Base-by-base conservation (phyloP, 306 rosid species). In the Arachis hypogaea region DNA sequence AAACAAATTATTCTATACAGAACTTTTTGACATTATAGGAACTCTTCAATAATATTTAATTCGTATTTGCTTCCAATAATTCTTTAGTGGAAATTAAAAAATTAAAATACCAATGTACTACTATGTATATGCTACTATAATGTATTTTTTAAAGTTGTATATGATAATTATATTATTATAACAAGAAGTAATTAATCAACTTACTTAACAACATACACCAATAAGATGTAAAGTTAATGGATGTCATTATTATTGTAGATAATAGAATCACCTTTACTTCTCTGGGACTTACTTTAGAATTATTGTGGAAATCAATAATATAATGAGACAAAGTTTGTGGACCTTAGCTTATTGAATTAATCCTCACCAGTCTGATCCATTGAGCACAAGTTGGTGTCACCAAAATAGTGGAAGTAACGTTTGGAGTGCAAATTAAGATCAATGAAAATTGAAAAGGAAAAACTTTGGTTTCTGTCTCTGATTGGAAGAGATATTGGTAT, bases 401-500 rank as follows among this genome's bases (percentile, higher is more conserved):
- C 60, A 41, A 74, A 73, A 69, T 77, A 82, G 74, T 82, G 77
- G 73, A 68, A 62, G 77, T 51, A 60, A 60, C 38, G 68, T 59
- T 81, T 81, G 70, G 66, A 77, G 47, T 60, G 70, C 69, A 60
- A 68, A 77, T 50, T 0, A 33, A 33, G 2, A 33, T 33, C 4
- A 33, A 33, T 33, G 3, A 33, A 33, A 22, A 22, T 22, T 33
- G 38, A 60, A 68, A 77, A 68, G 60, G 60, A 68, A 72, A 72
- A 77, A 55, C 76, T 47, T 52, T 16, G 22, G 68, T 73, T 29
- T 63, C 33, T 68, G 59, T 78, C 36, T 63, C 3, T 63, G 33
- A 73, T 63, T 73, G 77, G 66, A 66, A 14, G 3, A 68, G 66
- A 80, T 80, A 82, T 74, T 77, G 96, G 83, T 71, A 44, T 72